Conservation (phyloP, 2,329 filamentous ascomycete species). For the Cordyceps militaris region DNA sequence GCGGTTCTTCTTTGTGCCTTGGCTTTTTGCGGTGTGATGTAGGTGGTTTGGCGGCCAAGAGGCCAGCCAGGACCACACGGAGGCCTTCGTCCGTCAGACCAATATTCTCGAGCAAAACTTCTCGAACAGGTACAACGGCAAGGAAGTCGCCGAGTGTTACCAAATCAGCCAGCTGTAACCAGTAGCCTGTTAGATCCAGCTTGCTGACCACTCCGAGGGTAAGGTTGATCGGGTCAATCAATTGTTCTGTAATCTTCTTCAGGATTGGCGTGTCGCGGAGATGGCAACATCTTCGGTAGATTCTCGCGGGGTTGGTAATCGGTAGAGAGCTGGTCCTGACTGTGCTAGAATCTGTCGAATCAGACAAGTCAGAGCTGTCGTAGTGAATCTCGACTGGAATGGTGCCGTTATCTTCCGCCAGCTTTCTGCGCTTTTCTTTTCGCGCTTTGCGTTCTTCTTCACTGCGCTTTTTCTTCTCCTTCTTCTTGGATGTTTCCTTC, state of each 20-base stretch:
- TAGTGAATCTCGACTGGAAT: slow-evolving; percentile 77
- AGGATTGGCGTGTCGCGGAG: slow-evolving; percentile 86
- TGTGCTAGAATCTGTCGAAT: slow-evolving; percentile 18
- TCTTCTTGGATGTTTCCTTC: slow-evolving; percentile 57
- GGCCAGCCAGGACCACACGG: slow-evolving; percentile 75
- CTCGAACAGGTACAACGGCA: slow-evolving; percentile 83
- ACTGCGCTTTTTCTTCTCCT: slow-evolving; percentile 92
- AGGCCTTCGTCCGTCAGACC: slow-evolving; percentile 81
- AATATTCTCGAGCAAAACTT: slow-evolving; percentile 80
- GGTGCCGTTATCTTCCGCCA: slow-evolving; percentile 80
- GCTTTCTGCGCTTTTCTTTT: slow-evolving; percentile 78
- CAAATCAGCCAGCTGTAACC: slow-evolving; percentile 75
- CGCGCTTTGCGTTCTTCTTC: slow-evolving; percentile 89
- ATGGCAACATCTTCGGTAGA: slow-evolving; percentile 92
- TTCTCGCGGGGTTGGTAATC: slow-evolving; percentile 83
- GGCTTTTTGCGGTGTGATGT: slow-evolving; percentile 47
- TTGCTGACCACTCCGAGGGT: slow-evolving; percentile 70
- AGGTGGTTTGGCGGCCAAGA: slow-evolving; percentile 70
- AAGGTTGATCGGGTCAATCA: slow-evolving; percentile 62
- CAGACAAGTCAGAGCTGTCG: slow-evolving; percentile 57
- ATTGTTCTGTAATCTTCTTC: slow-evolving; percentile 85
- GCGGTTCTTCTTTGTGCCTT: slow-evolving; percentile 34
- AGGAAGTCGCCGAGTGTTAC: slow-evolving; percentile 88
- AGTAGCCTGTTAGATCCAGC: slow-evolving; percentile 78
- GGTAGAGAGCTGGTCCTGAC: slow-evolving; percentile 41